These are phyloP conservation scores for Pseudocercospora fuligena DNA, from an alignment of 2,329 filamentous ascomycete genomes.

Conservation along the genomic window DNA sequence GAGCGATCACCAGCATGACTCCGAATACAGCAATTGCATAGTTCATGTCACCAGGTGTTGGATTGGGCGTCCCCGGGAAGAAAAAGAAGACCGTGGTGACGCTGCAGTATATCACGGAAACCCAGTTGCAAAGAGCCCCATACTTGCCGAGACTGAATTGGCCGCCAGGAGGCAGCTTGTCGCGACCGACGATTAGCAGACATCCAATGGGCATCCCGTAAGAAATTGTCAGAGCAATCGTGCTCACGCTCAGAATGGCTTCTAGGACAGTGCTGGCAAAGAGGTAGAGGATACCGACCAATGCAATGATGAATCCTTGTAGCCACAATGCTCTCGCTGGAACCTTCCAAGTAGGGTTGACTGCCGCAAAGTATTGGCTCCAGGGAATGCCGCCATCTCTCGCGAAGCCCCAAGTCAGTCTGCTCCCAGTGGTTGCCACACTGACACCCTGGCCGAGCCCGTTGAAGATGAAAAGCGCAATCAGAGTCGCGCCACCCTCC, in stretches of 20 bases:
- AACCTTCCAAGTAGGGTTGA: constrained; percentile 57
- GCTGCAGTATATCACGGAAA: constrained; percentile 58
- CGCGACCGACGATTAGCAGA: constrained; percentile 54
- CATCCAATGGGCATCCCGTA: constrained; percentile 48
- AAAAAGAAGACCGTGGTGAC: constrained; percentile 62
- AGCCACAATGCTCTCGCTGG: constrained; percentile 59
- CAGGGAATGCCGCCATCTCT: constrained; percentile 36
- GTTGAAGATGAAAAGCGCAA: constrained; percentile 61
- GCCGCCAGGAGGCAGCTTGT: constrained; percentile 53
- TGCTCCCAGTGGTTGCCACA: constrained; percentile 49
- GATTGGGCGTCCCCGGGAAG: constrained; percentile 55
- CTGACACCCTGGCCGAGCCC: constrained; percentile 60
- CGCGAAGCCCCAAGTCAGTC: constrained; percentile 38
- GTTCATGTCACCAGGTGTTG: constrained; percentile 59
- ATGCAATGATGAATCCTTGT: constrained; percentile 53
- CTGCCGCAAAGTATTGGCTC: constrained; percentile 38
- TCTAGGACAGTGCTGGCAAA: constrained; percentile 49
- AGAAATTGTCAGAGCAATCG: constrained; percentile 49
- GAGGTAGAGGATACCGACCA: constrained; percentile 57
- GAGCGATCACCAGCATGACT: constrained; percentile 57
- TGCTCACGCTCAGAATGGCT: constrained; percentile 49
- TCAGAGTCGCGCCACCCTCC: constrained; percentile 49
- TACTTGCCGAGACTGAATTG: constrained; percentile 52
- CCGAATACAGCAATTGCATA: constrained; percentile 63
- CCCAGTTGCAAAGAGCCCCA: constrained; percentile 40